Evolutionary conservation across 129 eudicot genomes (phyloP), one percentile per base, ranked within the genome.

Genomic region (Artemisia annua): DNA sequence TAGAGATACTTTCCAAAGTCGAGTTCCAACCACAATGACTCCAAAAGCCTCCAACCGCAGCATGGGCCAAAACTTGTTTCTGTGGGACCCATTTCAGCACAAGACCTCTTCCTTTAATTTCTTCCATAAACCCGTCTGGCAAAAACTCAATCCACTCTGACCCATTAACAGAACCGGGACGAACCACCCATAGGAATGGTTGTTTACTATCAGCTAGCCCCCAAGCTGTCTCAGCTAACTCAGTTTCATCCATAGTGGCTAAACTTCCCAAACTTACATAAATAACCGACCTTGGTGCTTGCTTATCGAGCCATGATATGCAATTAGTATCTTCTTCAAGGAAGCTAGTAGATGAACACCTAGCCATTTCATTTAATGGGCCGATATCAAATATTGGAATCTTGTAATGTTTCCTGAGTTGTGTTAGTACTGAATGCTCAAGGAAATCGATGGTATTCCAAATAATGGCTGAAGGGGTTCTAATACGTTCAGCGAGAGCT

Each of bases 11-110:
- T 43, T 86, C 85, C 55, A 86, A 60, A 2, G 83, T 86, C 9
- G 91, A 86, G 39, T 86, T 87, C 88, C 86, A 87, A 55, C 88
- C 91, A 63, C 88, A 78, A 49, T 87, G 91, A 68, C 86, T 87
- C 88, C 79, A 78, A 72, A 83, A 87, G 11, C 83, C 84, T 30
- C 84, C 91, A 46, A 83, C 81, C 5, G 91, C 78, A 35, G 12
- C 50, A 81, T 83, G 88, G 10, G 91, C 84, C 56, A 87, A 52
- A 7, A 83, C 91, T 35, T 83, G 70, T 55, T 65, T 76, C 19
- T 83, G 91, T 0, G 91, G 88, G 5, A 81, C 87, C 94, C 90
- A 82, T 75, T 69, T 75, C 54, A 80, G 67, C 15, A 88, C 69
- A 12, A 28, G 50, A 18, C 90, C 86, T 80, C 81, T 69, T 19